Conservation (phyloP, 768 basidiomycete genomes). For the Phanerochaete sordida region DNA sequence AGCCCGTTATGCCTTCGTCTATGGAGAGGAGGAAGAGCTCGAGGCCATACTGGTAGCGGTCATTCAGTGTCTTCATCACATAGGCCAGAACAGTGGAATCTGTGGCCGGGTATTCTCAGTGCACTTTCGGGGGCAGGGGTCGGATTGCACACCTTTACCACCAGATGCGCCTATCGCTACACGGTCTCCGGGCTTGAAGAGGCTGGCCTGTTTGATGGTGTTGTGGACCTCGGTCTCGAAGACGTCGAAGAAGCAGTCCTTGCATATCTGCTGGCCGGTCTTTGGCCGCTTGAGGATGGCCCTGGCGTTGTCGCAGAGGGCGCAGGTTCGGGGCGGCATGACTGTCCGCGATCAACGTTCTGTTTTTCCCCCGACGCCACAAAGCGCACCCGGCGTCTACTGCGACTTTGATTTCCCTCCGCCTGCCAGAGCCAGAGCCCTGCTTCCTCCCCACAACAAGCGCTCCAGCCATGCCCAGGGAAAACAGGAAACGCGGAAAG, state of each 20-base stretch:
- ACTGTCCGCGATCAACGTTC: constrained; percentile 14
- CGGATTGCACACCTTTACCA: constrained; percentile 73
- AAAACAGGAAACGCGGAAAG: constrained; percentile 74
- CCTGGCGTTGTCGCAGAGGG: constrained; percentile 67
- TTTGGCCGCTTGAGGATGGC: constrained; percentile 95
- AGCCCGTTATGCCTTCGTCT: constrained; percentile 98
- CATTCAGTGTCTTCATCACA: constrained; percentile 94
- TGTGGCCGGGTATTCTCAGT: constrained; percentile 29
- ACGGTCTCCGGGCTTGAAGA: constrained; percentile 87
- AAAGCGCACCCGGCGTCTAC: constrained; percentile 1
- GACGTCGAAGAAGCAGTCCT: constrained; percentile 92
- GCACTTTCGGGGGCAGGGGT: background rate
- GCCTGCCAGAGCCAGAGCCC: background rate
- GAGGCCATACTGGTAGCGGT: constrained; percentile 89
- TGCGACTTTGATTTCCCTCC: background rate
- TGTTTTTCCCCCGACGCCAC: constrained; percentile 4
- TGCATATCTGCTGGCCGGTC: constrained; percentile 96
- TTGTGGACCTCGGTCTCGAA: constrained; percentile 99
- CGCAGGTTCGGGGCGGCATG: constrained; percentile 83
- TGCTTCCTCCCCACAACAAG: background rate
- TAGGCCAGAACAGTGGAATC: constrained; percentile 98
- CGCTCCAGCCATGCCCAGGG: constrained; percentile 57
- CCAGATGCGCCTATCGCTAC: constrained; percentile 98
- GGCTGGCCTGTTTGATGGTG: constrained; percentile 77
- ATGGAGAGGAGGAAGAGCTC: constrained; percentile 92